phyloP scores from a whole-genome alignment of 352 stramenopile genomes.

The Pythium periplocum region DNA sequence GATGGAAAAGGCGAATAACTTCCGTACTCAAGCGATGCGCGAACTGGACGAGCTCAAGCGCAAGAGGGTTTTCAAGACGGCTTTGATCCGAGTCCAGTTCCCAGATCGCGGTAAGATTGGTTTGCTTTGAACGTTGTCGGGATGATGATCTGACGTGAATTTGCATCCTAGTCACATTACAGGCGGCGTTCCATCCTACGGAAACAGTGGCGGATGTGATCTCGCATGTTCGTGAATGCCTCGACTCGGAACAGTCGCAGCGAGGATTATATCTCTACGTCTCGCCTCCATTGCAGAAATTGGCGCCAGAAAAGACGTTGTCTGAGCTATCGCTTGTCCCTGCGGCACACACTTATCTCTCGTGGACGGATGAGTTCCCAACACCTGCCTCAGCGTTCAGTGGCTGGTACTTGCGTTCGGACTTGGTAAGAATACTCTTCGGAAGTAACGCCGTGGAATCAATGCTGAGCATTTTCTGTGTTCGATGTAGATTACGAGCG shows the following conservation, averaged over 20 bases:
- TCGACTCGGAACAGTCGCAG: conserved; percentile 21
- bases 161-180: conserved; percentile 45
- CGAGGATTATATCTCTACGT: conserved; percentile 74
- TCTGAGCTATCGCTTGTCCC: conserved; percentile 68
- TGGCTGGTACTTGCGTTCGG: conserved; percentile 54
- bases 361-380: conserved; percentile 40
- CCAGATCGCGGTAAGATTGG: conserved; percentile 58
- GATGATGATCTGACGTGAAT: no score
- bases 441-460: not conserved
- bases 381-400: conserved; percentile 11
- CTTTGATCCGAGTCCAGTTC: conserved; percentile 79
- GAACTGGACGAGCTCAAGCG: conserved; percentile 83
- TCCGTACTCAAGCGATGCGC: conserved; percentile 83
- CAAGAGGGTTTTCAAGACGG: conserved; percentile 74
- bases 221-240: conserved; percentile 46
- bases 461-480: no score
- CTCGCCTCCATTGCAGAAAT: conserved; percentile 64
- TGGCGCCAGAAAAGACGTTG: conserved; percentile 51
- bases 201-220: conserved; percentile 75
- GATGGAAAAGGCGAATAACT: conserved; percentile 83
- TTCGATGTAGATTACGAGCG: conserved; percentile 20
- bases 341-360: conserved; percentile 71
- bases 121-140: no score
- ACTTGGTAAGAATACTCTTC: conserved; percentile 37
- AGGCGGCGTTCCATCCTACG: conserved; percentile 80